These are phyloP conservation scores for Sporisorium reilianum DNA, from an alignment of 1,284 basidiomycete species.

Conservation along the genomic window DNA sequence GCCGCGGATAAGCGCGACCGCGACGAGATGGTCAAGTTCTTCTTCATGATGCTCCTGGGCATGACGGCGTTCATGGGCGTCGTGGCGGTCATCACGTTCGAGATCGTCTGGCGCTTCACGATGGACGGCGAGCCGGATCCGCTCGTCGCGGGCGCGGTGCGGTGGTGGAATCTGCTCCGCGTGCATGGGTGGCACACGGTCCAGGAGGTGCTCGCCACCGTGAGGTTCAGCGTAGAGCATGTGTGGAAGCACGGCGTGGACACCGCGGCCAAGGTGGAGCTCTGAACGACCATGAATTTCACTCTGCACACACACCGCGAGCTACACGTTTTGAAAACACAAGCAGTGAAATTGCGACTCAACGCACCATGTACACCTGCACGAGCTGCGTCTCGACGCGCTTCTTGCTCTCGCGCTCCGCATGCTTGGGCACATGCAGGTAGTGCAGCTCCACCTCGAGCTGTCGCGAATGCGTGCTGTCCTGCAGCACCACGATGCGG, in stretches of 20 bases:
- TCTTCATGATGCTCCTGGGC: constrained; percentile 47
- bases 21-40: constrained; percentile 54
- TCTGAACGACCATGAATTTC: constrained; percentile 66
- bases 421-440: constrained; percentile 20
- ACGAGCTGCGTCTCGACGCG: constrained; percentile 71
- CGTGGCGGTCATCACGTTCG: constrained; percentile 53
- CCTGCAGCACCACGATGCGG: constrained; percentile 85
- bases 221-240: constrained; percentile 14
- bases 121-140: constrained; percentile 56
- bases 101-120: constrained; percentile 55
- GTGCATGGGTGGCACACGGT: constrained; percentile 11
- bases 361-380: constrained; percentile 82
- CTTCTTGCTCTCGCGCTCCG: constrained; percentile 9
- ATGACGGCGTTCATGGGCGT: constrained; percentile 51
- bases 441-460: constrained; percentile 93
- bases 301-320: background rate
- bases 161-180: constrained; percentile 8
- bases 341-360: background rate
- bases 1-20: constrained; percentile 39
- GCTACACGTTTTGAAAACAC: too few relatives aligned
- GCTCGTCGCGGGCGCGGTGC: constrained; percentile 10
- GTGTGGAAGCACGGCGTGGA: constrained; percentile 26
- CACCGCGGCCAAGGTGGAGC: constrained; percentile 18
- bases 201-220: constrained; percentile 21
- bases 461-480: constrained; percentile 83